phyloP scores from a whole-genome alignment of 805 yeast genomes.

The Pichia kluyveri region DNA sequence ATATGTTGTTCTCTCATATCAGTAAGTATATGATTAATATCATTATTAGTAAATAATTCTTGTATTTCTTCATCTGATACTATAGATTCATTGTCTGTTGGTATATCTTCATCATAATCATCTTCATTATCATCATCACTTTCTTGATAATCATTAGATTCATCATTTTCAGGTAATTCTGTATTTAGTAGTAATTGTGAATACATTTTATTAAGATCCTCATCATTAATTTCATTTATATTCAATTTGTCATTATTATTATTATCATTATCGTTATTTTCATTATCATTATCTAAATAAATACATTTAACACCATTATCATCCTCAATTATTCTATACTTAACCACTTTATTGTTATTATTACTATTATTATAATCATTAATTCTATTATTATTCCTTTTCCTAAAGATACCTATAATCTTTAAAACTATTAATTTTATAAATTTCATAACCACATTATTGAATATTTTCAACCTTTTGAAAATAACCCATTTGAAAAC shows the following conservation, averaged over 20 bases:
- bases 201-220: conserved; percentile 2
- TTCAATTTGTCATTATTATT: conserved; percentile 12
- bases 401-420: background rate
- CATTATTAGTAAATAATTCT: conserved; percentile 18
- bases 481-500: background rate
- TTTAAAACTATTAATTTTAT: background rate
- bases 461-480: conserved; percentile 2
- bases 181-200: conserved; percentile 1
- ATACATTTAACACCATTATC: background rate
- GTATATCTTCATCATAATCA: background rate
- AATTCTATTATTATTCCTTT: background rate
- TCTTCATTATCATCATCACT: background rate
- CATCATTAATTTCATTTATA: conserved; percentile 5
- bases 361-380: background rate
- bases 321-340: background rate
- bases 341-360: background rate
- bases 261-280: conserved; percentile 4
- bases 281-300: background rate
- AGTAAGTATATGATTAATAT: conserved; percentile 12
- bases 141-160: background rate
- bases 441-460: conserved; percentile 1
- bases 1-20: conserved; percentile 20
- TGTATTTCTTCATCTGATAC: background rate
- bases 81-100: no score
- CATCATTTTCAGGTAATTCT: conserved; percentile 2